Evolutionary conservation across 371 early-diverging fungal species (phyloP), one percentile per base, ranked within the genome.

Genomic region (Sporodiniella umbellata): DNA sequence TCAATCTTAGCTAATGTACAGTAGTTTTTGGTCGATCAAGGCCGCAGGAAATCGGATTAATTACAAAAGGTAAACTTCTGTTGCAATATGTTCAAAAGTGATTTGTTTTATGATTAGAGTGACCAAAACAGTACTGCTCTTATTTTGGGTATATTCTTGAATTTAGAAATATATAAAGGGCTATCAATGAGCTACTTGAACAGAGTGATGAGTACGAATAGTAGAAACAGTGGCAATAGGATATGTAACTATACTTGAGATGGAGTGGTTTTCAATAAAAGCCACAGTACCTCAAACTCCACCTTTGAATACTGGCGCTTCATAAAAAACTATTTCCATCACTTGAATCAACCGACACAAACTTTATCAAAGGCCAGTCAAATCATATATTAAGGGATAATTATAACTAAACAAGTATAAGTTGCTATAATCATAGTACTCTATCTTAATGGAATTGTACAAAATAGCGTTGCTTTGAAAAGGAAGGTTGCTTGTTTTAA

Each of bases 1-100:
- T 48, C 53, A 61, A 19, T 78, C 70, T 45, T 81, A 83, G 42
- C 60, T 82, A 2, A 62, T 70, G 0, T 81, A 68, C 62, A 79
- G 74, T n/a, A 72, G 78, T 2, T 62, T 79, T 8, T 84, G 84
- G 84, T 61, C 82, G 58, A 72, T 74, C 56, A 62, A 66, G 25
- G 66, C 76, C 11, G 79, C 80, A 2, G 63, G 62, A 22, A 56
- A 78, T 44, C 3, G 45, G 1, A 52, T 3, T 83, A 80, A 45
- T 50, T 56, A 17, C 44, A 49, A 14, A 55, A 60, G 31, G 60
- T 60, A 8, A 54, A 60, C 43, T 42, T 15, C 10, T 60, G 53
- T 33, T 58, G 51, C 43, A 54, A 69, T 40, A 22, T 30, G 17
- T 61, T 58, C 37, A 33, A 55, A 2, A 17, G 24, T 15, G 43